Evolutionary conservation across 2,329 filamentous ascomycete genomes (phyloP).

Genomic region (Phyllosticta citriasiana): DNA sequence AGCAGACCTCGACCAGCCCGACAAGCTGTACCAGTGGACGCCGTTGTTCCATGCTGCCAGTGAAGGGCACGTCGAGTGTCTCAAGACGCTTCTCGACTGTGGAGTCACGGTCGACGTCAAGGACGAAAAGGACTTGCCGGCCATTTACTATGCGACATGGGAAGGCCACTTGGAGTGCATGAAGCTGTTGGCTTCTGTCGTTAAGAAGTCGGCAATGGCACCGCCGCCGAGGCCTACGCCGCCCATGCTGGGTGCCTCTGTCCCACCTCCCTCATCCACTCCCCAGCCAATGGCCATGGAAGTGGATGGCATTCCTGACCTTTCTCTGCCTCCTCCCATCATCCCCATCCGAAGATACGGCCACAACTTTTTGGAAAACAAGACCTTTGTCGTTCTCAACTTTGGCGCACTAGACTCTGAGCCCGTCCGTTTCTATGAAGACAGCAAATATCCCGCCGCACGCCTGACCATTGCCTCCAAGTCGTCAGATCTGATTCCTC

Average conservation of each 20-base stretch:
- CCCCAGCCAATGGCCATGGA: slow-evolving; percentile 50
- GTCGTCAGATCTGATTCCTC: slow-evolving; percentile 86
- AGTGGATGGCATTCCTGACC: slow-evolving; percentile 77
- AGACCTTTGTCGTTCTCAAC: slow-evolving; percentile 86
- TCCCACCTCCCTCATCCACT: slow-evolving; percentile 21
- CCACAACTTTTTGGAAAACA: slow-evolving; percentile 96
- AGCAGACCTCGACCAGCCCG: slow-evolving; percentile 80
- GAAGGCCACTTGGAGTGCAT: slow-evolving; percentile 94
- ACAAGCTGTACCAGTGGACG: slow-evolving; percentile 97
- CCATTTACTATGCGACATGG: slow-evolving; percentile 98
- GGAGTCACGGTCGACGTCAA: slow-evolving; percentile 68
- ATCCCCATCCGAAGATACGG: slow-evolving; percentile 91
- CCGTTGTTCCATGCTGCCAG: slow-evolving; percentile 92
- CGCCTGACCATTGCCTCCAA: slow-evolving; percentile 95
- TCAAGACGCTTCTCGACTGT: slow-evolving; percentile 70
- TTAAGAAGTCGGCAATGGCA: slow-evolving; percentile 9
- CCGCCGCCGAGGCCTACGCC: slow-evolving; percentile 33
- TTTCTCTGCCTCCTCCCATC: slow-evolving; percentile 89
- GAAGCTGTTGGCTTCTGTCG: slow-evolving; percentile 61
- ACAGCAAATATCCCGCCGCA: slow-evolving; percentile 90
- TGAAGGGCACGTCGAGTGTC: slow-evolving; percentile 84
- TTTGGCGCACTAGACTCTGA: slow-evolving; percentile 68
- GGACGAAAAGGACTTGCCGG: slow-evolving; percentile 86
- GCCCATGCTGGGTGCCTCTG: slow-evolving; percentile 5
- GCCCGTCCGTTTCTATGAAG: slow-evolving; percentile 90